Conservation (phyloP, 768 basidiomycete species). For the Xanthoconium purpureum region DNA sequence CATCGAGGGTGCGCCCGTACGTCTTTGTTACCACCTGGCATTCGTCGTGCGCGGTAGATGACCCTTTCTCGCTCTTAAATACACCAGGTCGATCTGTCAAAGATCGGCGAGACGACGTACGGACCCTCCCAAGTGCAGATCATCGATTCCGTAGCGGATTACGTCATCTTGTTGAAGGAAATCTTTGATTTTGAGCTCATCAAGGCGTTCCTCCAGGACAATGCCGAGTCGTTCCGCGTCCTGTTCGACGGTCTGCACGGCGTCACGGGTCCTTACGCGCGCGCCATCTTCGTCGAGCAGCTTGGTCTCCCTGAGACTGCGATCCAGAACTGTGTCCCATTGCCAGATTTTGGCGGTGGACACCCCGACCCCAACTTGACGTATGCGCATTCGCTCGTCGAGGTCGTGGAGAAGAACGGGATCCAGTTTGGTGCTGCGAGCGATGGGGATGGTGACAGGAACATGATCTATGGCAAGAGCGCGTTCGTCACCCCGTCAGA, state of each 20-base stretch:
- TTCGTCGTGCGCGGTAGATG: not conserved
- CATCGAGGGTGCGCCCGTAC: slow-evolving; percentile 71
- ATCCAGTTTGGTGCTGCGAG: slow-evolving; percentile 95
- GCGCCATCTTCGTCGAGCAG: slow-evolving; percentile 77
- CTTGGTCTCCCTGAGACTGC: slow-evolving; percentile 79
- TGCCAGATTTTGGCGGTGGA: slow-evolving; percentile 95
- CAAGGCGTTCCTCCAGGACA: slow-evolving; percentile 77
- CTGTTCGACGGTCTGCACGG: slow-evolving; percentile 96
- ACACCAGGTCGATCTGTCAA: slow-evolving; percentile 74
- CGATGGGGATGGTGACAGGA: slow-evolving; percentile 96
- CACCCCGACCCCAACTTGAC: slow-evolving; percentile 99
- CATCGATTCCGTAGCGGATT: slow-evolving; percentile 93
- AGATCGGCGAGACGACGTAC: slow-evolving; percentile 73
- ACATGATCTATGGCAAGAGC: slow-evolving; percentile 99
- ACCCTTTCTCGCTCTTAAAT: not conserved
- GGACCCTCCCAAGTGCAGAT: slow-evolving; percentile 84
- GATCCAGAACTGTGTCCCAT: slow-evolving; percentile 86
- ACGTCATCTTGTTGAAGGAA: slow-evolving; percentile 72
- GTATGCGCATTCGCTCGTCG: slow-evolving; percentile 92
- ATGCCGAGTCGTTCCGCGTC: slow-evolving; percentile 69
- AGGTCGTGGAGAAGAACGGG: slow-evolving; percentile 79
- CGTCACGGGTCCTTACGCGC: slow-evolving; percentile 95
- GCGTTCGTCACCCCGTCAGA: slow-evolving; percentile 98
- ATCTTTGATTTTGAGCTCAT: slow-evolving; percentile 97
- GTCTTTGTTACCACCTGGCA: slow-evolving; percentile 24